phyloP scores from a whole-genome alignment of 345 rosid species.

The Eucalyptus marginata region DNA sequence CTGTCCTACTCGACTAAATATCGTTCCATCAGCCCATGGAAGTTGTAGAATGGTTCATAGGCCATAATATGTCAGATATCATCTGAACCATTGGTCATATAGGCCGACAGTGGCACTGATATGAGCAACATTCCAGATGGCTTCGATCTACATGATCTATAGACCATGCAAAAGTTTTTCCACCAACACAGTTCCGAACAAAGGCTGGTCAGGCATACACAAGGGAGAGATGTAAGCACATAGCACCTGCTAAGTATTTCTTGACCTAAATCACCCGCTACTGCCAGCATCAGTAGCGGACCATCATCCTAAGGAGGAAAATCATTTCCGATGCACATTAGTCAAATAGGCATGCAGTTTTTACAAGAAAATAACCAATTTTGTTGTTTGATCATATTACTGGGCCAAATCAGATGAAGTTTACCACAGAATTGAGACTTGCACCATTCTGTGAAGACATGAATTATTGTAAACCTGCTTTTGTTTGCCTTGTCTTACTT shows the following conservation, averaged over 20 bases:
- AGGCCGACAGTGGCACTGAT: not conserved
- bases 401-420: not conserved
- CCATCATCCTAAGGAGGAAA: too few species aligned
- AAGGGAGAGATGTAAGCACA: not conserved
- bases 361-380: not conserved
- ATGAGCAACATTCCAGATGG: not conserved
- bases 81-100: not conserved
- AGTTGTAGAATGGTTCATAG: not conserved
- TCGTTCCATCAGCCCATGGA: not conserved
- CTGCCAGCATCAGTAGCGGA: too few species aligned
- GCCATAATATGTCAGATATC: not conserved
- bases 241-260: too few species aligned
- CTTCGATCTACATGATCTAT: not conserved
- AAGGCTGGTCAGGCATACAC: not conserved
- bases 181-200: not conserved
- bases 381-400: not conserved
- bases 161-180: not conserved
- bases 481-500: not conserved
- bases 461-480: not conserved
- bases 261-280: too few species aligned
- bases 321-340: not conserved
- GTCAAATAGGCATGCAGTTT: not conserved
- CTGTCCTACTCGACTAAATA: not conserved
- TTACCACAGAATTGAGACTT: not conserved
- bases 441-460: not conserved